Base-by-base conservation (phyloP, 768 basidiomycete genomes). In the Xerocomus spinulosus region DNA sequence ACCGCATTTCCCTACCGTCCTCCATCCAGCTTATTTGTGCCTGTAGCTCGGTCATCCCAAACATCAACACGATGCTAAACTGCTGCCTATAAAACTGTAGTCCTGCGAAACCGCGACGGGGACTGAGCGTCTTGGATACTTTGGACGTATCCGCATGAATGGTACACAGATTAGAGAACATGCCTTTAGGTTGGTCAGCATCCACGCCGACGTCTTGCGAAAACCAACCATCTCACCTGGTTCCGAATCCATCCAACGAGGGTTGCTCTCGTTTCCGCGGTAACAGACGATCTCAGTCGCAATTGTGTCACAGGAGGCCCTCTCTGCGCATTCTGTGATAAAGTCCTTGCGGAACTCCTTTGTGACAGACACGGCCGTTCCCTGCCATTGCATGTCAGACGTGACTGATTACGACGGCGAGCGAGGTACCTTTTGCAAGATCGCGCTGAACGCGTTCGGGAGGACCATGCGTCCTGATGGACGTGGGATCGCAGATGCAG, bases 11-110 rank as follows among this genome's bases (percentile, higher is more conserved):
- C 25, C 51, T 26, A 5, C 48, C 64, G 38, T 69, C 52, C 42
- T 77, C 74, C 36, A 51, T 60, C 77, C 77, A 78, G 9, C 64
- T 57, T 15, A 76, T 66, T 34, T 74, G 71, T 0, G 75, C 75
- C 45, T 74, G 69, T n/a, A 77, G 40, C 41, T 78, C 76, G 0
- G 76, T 74, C 33, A 69, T 38, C 0, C 77, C 77, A 33, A 75
- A 72, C 42, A 63, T 66, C 42, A 78, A 51, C 29, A 75, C 63
- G 21, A 78, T 59, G 12, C 70, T 67, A 44, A 69, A 77, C 9
- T 61, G 49, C 32, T 62, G 64, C 34, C 53, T 54, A 42, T 61
- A 67, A 18, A 65, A 70, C 42, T 63, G 57, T 8, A 66, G 25
- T 9, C 58, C 60, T 4, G 60, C 64, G 26, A 58, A 67, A 34